phyloP scores from a whole-genome alignment of 140 eudicot species.

The Ambrosia hybrid region DNA sequence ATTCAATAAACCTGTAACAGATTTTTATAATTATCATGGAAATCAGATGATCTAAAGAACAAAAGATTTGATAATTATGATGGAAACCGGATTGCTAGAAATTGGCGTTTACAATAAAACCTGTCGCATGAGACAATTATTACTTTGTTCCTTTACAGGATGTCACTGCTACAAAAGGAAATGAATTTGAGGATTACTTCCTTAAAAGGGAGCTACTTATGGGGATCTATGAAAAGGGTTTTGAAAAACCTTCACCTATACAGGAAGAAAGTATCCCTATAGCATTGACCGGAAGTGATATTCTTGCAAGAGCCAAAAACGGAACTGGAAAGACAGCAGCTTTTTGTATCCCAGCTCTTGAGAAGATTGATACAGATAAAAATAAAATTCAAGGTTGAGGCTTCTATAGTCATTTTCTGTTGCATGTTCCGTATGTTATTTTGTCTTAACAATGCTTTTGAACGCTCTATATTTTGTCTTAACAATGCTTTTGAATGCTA shows the following conservation, averaged over 20 bases:
- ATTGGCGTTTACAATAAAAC: background rate
- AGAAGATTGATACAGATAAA: constrained; percentile 55
- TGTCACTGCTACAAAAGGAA: constrained; percentile 81
- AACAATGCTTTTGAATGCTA: background rate
- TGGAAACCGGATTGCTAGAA: constrained; percentile 17
- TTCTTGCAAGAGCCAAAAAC: constrained; percentile 75
- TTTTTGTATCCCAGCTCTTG: constrained; percentile 68
- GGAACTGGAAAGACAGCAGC: constrained; percentile 82
- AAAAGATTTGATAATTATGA: background rate
- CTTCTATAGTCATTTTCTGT: background rate
- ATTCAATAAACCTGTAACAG: background rate
- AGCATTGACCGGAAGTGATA: constrained; percentile 67
- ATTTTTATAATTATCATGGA: background rate
- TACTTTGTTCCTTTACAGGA: constrained; percentile 42
- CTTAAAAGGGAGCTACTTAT: constrained; percentile 64
- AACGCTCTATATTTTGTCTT: too few species aligned
- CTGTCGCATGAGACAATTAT: background rate
- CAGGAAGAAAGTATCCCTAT: constrained; percentile 83
- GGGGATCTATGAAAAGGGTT: constrained; percentile 81
- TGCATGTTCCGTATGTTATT: background rate
- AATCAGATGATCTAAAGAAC: background rate
- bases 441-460: background rate
- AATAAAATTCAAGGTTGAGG: constrained; percentile 72
- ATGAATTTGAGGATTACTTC: constrained; percentile 76
- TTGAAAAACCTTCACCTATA: constrained; percentile 74